These are phyloP conservation scores for Leucoagaricus sp. DNA, from an alignment of 1,284 basidiomycete species.

Conservation along the genomic window DNA sequence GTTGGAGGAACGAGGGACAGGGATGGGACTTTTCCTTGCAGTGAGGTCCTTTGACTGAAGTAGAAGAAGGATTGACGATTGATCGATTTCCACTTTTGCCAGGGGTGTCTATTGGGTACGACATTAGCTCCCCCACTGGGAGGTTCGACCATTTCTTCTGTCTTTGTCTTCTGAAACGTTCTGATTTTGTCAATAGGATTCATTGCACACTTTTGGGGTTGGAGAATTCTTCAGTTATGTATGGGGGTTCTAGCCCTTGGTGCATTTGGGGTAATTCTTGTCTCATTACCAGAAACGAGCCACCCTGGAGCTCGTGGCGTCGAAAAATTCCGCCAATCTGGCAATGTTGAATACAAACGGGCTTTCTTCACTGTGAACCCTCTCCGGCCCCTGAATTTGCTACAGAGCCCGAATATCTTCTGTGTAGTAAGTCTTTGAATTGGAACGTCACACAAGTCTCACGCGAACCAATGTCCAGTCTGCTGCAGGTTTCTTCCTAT, in stretches of 20 bases:
- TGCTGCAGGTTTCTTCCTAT: conserved; percentile 18
- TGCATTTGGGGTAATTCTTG: conserved; percentile 44
- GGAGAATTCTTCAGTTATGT: conserved; percentile 66
- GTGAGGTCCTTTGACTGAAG: conserved; percentile 32
- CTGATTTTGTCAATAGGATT: conserved; percentile 30
- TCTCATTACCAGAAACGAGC: conserved; percentile 73
- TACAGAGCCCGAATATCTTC: conserved; percentile 34
- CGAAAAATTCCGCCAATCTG: conserved; percentile 23
- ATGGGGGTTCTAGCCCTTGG: conserved; percentile 47
- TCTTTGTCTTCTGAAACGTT: not conserved
- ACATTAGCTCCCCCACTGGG: conserved; percentile 45
- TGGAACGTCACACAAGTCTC: no score
- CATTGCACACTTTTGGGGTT: conserved; percentile 58
- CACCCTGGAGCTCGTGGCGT: conserved; percentile 33
- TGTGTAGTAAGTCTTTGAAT: conserved; percentile 25
- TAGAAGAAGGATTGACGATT: not conserved
- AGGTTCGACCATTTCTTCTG: conserved; percentile 30
- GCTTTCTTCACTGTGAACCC: conserved; percentile 32
- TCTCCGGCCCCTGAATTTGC: conserved; percentile 27
- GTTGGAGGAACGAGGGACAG: conserved; percentile 59
- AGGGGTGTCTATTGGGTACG: conserved; percentile 47
- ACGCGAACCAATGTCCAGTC: not conserved
- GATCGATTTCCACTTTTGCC: not conserved
- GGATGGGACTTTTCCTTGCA: conserved; percentile 64
- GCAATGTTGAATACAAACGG: conserved; percentile 17